Conservation (phyloP, 192 early-diverging fungal species). For the Linnemannia schmuckeri region DNA sequence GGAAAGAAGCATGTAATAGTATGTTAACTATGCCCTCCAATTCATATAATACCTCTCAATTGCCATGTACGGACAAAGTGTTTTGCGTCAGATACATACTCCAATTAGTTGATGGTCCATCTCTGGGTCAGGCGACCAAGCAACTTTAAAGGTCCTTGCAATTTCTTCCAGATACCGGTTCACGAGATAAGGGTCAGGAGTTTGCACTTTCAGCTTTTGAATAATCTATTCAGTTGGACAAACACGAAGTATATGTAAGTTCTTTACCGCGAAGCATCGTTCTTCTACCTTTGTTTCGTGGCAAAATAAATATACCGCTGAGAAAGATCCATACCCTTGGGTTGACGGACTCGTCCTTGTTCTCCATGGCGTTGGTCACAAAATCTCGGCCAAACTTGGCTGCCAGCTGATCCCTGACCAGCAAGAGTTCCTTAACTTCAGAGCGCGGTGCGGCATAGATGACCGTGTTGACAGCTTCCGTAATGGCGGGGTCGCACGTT, state of each 20-base stretch:
- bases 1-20: not conserved
- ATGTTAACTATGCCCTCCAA: not conserved
- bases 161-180: conserved; percentile 91
- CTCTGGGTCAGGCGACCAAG: conserved; percentile 72
- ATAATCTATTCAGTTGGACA: conserved; percentile 68
- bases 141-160: conserved; percentile 82
- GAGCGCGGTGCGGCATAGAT: conserved; percentile 92
- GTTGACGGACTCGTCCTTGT: conserved; percentile 81
- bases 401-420: conserved; percentile 83
- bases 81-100: conserved; percentile 12
- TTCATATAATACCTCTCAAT: not conserved
- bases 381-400: conserved; percentile 90
- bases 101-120: conserved; percentile 57
- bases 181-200: conserved; percentile 86
- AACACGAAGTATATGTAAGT: not conserved
- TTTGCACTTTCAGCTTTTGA: conserved; percentile 81
- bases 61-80: not conserved
- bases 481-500: conserved; percentile 83
- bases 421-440: conserved; percentile 86
- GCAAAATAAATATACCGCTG: not conserved
- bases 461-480: conserved; percentile 89
- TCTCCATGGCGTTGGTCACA: conserved; percentile 78
- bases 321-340: conserved; percentile 64
- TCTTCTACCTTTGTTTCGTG: too few species aligned
- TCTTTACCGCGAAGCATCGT: not conserved